phyloP scores from a whole-genome alignment of 768 basidiomycete genomes.

The Phaeolepiota aurea region DNA sequence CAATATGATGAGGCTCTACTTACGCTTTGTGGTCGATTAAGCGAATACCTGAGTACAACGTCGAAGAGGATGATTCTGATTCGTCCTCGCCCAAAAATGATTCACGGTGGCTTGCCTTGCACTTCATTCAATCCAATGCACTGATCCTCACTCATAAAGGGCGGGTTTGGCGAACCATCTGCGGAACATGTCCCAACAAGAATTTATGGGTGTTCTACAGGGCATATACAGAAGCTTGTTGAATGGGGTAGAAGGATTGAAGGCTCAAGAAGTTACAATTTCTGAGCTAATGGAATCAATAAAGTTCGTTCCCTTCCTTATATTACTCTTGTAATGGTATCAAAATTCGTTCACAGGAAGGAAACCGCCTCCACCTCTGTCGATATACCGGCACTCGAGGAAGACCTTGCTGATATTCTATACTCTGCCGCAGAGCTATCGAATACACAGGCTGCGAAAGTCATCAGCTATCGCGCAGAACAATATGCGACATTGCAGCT shows the following conservation, averaged over 20 bases:
- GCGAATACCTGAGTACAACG: conserved; percentile 53
- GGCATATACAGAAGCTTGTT: conserved; percentile 55
- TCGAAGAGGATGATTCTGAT: conserved; percentile 27
- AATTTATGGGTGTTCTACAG: conserved; percentile 58
- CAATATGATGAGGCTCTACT: background rate
- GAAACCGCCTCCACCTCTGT: conserved; percentile 10
- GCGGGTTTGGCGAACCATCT: conserved; percentile 45
- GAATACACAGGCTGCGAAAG: conserved; percentile 72
- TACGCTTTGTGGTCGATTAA: conserved; percentile 16
- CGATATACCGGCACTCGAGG: conserved; percentile 38
- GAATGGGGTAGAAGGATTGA: conserved; percentile 59
- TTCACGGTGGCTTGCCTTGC: background rate
- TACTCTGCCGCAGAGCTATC: conserved; percentile 79
- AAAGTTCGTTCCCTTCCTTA: conserved; percentile 15
- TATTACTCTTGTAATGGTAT: background rate
- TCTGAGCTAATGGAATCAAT: conserved; percentile 47
- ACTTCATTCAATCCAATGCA: too few species aligned
- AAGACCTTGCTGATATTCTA: conserved; percentile 71
- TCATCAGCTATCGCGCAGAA: conserved; percentile 71
- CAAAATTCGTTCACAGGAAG: background rate
- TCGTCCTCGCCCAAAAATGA: background rate
- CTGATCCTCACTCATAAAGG: conserved; percentile 15
- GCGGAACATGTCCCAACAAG: conserved; percentile 56
- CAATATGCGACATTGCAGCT: conserved; percentile 70
- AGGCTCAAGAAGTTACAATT: conserved; percentile 50